These are phyloP conservation scores for Monosporascus sp. DNA, from an alignment of 2,329 filamentous ascomycete genomes.

Conservation along the genomic window DNA sequence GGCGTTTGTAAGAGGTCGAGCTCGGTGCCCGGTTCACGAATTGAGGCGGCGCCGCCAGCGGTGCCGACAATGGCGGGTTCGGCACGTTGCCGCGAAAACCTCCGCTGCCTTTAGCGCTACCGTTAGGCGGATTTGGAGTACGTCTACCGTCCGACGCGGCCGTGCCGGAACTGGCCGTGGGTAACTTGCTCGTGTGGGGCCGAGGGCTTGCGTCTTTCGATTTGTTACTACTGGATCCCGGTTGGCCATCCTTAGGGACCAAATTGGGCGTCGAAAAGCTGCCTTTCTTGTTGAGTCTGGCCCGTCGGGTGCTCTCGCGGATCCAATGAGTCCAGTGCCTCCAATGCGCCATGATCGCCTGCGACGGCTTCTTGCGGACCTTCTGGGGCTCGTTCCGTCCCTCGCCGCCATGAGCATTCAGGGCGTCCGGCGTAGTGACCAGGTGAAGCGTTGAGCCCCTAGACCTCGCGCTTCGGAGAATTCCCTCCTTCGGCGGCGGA, in stretches of 20 bases:
- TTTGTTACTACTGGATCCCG: conserved; percentile 31
- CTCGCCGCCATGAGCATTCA: conserved; percentile 30
- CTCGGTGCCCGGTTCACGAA: conserved; percentile 32
- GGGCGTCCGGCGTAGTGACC: conserved; percentile 59
- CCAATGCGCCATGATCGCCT: conserved; percentile 56
- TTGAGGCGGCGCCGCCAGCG: conserved; percentile 23
- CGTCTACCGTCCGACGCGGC: conserved; percentile 40
- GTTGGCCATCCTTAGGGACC: conserved; percentile 41
- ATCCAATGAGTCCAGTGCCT: conserved; percentile 62
- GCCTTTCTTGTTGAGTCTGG: conserved; percentile 44
- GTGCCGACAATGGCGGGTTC: conserved; percentile 23
- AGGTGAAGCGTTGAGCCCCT: conserved; percentile 83
- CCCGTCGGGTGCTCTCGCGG: conserved; percentile 51
- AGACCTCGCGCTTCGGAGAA: conserved; percentile 62
- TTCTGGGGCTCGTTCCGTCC: conserved; percentile 34
- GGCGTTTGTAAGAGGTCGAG: conserved; percentile 56
- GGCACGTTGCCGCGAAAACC: conserved; percentile 15
- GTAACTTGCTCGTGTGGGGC: conserved; percentile 56
- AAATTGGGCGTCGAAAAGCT: conserved; percentile 58
- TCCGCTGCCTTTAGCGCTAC: conserved; percentile 33
- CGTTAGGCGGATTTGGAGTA: conserved; percentile 47
- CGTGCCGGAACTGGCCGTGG: conserved; percentile 33
- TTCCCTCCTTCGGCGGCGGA: conserved; percentile 80
- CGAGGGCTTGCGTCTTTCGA: conserved; percentile 51
- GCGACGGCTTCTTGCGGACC: conserved; percentile 51